Evolutionary conservation across 2,329 filamentous ascomycete genomes (phyloP).

Genomic region (Xylaria sp.): DNA sequence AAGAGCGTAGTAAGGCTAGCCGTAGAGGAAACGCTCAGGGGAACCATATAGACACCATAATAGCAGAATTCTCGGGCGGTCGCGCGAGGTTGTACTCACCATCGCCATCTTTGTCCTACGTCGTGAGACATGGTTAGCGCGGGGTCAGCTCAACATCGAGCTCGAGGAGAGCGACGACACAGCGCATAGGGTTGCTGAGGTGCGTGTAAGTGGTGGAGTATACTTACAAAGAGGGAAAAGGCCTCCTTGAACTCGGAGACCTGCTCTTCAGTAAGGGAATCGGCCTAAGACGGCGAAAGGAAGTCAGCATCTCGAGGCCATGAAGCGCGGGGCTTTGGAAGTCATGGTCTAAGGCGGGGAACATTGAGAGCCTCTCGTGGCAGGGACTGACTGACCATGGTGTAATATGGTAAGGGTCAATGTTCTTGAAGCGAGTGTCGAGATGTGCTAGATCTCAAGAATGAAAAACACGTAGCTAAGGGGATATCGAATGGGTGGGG

Average conservation of each 20-base stretch:
- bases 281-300: slow-evolving; percentile 71
- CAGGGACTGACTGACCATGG: slow-evolving; percentile 35
- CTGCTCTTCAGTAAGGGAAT: slow-evolving; percentile 99
- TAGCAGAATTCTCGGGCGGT: neutral
- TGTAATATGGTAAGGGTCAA: slow-evolving; percentile 14
- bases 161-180: neutral
- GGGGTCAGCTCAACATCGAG: slow-evolving; percentile 39
- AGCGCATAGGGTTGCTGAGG: neutral
- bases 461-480: slow-evolving; percentile 25
- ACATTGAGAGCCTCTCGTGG: neutral
- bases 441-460: slow-evolving; percentile 1
- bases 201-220: neutral
- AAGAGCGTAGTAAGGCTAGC: neutral
- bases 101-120: slow-evolving; percentile 89
- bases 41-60: slow-evolving; percentile 5
- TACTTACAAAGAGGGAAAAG: slow-evolving; percentile 98
- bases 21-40: slow-evolving; percentile 7
- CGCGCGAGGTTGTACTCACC: slow-evolving; percentile 66
- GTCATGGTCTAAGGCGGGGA: slow-evolving; percentile 40
- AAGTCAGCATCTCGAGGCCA: slow-evolving; percentile 42
- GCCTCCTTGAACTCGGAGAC: slow-evolving; percentile 99
- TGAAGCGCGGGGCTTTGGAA: slow-evolving; percentile 41
- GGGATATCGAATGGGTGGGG: slow-evolving; percentile 27
- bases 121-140: slow-evolving; percentile 40
- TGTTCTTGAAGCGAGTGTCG: slow-evolving; percentile 28